Conservation (phyloP, 2,329 filamentous ascomycete genomes). For the Hypoxylon rubiginosum region DNA sequence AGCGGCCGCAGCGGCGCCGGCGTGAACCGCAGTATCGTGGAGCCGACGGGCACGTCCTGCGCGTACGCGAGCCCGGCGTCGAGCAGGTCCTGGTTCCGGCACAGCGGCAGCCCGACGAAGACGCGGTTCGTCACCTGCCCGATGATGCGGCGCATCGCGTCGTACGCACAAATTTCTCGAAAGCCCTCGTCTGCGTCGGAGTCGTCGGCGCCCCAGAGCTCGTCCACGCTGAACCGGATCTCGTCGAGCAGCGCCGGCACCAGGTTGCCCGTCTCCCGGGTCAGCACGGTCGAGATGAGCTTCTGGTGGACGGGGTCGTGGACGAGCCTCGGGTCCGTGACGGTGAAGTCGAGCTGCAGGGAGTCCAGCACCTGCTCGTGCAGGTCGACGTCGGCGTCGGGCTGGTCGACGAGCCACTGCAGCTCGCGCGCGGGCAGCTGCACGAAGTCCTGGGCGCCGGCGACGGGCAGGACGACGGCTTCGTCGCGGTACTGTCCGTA, state of each 20-base stretch:
- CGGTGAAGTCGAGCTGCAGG: conserved; percentile 48
- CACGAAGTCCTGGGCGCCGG: conserved; percentile 42
- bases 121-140: conserved; percentile 50
- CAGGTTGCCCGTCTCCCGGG: conserved; percentile 51
- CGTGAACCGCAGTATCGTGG: conserved; percentile 40
- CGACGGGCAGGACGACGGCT: conserved; percentile 48
- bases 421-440: conserved; percentile 48
- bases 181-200: too few species aligned
- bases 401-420: conserved; percentile 52
- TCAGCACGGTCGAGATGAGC: conserved; percentile 49
- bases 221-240: conserved; percentile 43
- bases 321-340: conserved; percentile 44
- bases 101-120: conserved; percentile 50
- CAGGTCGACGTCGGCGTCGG: conserved; percentile 47
- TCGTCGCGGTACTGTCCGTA: conserved; percentile 46
- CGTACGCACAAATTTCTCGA: conserved; percentile 43
- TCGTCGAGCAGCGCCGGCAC: conserved; percentile 51
- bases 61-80: conserved; percentile 46
- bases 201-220: conserved; percentile 39
- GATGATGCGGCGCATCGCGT: conserved; percentile 46
- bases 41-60: conserved; percentile 42
- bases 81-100: conserved; percentile 48
- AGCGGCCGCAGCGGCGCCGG: conserved; percentile 44
- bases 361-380: conserved; percentile 40
- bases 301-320: conserved; percentile 46